These are phyloP conservation scores for Aschersonia sp. DNA, from an alignment of 2,329 filamentous ascomycete genomes.

Conservation along the genomic window DNA sequence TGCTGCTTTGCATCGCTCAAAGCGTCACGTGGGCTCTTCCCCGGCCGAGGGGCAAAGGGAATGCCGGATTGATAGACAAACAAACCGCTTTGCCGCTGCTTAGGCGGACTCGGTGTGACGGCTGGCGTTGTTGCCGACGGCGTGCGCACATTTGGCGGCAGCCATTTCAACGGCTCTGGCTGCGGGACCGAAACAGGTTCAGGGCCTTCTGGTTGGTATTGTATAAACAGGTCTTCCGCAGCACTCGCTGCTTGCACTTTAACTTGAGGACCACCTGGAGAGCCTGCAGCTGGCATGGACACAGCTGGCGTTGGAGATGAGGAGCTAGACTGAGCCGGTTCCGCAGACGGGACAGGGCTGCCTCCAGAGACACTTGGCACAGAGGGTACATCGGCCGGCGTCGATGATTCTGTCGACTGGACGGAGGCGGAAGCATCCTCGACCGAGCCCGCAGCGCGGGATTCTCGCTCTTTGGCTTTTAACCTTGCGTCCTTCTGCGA, in stretches of 20 bases:
- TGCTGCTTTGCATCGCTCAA: not conserved
- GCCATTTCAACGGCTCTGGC: constrained; percentile 31
- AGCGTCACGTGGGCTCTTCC: not conserved
- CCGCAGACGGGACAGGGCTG: not conserved
- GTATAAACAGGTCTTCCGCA: constrained; percentile 29
- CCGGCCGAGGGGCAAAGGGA: constrained; percentile 26
- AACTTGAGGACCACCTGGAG: constrained; percentile 14
- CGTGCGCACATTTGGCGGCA: constrained; percentile 31
- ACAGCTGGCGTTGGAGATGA: constrained; percentile 10
- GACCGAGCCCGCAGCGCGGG: too few species aligned
- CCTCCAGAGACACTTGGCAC: not conserved
- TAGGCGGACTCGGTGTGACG: constrained; percentile 16
- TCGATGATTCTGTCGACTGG: constrained; percentile 8
- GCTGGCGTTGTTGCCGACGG: constrained; percentile 18
- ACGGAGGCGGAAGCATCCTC: not conserved
- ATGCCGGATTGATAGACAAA: constrained; percentile 29
- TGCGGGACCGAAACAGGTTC: constrained; percentile 20
- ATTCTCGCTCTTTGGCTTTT: constrained; percentile 11
- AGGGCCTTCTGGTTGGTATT: constrained; percentile 41
- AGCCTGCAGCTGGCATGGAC: constrained; percentile 12
- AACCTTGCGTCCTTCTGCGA: constrained; percentile 41
- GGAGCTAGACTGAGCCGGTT: constrained; percentile 6
- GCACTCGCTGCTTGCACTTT: constrained; percentile 12
- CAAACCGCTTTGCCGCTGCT: constrained; percentile 16
- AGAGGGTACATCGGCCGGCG: constrained; percentile 6